Base-by-base conservation (phyloP, 257 asterid species). In the Eucommia ulmoides region DNA sequence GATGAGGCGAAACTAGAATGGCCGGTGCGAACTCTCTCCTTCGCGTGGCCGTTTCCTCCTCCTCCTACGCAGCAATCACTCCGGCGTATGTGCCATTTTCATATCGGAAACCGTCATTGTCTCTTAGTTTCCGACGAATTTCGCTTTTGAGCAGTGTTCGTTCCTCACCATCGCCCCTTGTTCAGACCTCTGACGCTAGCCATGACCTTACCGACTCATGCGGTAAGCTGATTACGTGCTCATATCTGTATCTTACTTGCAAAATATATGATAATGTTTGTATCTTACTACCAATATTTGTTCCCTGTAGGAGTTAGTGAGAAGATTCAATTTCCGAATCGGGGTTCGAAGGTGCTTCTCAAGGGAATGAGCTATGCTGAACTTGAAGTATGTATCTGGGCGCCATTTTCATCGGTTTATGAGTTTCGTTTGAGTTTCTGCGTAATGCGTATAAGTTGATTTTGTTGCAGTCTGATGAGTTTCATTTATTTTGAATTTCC, bases 321-420 rank as follows among this genome's bases (percentile, higher is more conserved):
- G 60, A 60, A 41, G 49, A 52, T 21, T 49, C 69, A 56, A 25
- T 23, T 62, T 56, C 54, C 70, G 16, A 18, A 55, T 65, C 63
- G 67, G 52, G 73, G 74, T 9, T 60, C 88, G 20, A 88, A 74
- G 68, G 91, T 89, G 61, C 55, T 80, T 51, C 59, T 89, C 22
- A 89, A 89, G 66, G 97, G 89, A 58, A 67, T 89, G 88, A 71
- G 87, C 50, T 89, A 82, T 61, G 55, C 71, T 44, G 88, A 89
- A 53, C 81, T 89, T 50, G 88, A 84, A 81, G 97, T 88, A 51
- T 35, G 57, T 44, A 0, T 42, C 1, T 42, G 48, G 20, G 19
- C 19, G 38, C 15, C 19, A 3, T 3, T 42, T 42, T 42, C 3
- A 16, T 42, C n/a, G n/a, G n/a, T n/a, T n/a, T n/a, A n/a, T n/a